Evolutionary conservation across 345 rosid genomes (phyloP).

Genomic region (Erodium maritimum): DNA sequence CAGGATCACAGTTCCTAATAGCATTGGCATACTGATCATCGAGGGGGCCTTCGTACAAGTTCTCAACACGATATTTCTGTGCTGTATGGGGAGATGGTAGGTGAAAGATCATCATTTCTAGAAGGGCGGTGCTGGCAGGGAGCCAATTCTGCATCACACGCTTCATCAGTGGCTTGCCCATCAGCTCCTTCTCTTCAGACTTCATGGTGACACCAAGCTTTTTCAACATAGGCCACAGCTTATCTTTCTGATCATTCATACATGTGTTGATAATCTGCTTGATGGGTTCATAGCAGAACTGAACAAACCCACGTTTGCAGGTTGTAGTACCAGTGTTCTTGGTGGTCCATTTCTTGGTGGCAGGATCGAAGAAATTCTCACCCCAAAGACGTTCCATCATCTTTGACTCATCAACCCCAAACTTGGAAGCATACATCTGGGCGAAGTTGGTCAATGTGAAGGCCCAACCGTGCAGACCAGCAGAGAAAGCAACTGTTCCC

Average conservation of each 20-base stretch:
- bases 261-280: slow-evolving; percentile 67
- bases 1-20: slow-evolving; percentile 68
- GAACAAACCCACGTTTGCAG: slow-evolving; percentile 82
- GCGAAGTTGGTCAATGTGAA: slow-evolving; percentile 70
- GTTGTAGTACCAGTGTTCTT: slow-evolving; percentile 55
- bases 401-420: slow-evolving; percentile 63
- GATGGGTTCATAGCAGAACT: slow-evolving; percentile 81
- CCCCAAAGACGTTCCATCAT: slow-evolving; percentile 91
- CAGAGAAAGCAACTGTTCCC: slow-evolving; percentile 81
- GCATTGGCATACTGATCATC: slow-evolving; percentile 66
- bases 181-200: slow-evolving; percentile 61
- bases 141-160: slow-evolving; percentile 93
- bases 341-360: slow-evolving; percentile 66
- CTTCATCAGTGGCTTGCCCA: slow-evolving; percentile 76
- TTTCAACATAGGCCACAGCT: slow-evolving; percentile 71
- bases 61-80: slow-evolving; percentile 75
- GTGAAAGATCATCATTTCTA: slow-evolving; percentile 84
- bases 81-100: slow-evolving; percentile 65
- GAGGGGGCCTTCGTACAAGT: slow-evolving; percentile 76
- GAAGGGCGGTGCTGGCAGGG: slow-evolving; percentile 60
- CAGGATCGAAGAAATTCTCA: slow-evolving; percentile 68
- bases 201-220: slow-evolving; percentile 63
- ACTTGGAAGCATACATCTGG: slow-evolving; percentile 77
- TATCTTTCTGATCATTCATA: slow-evolving; percentile 82
- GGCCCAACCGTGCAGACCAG: slow-evolving; percentile 85